Evolutionary conservation across 805 yeast genomes (phyloP).

Genomic region (Cyberlindnera xylosilytica): DNA sequence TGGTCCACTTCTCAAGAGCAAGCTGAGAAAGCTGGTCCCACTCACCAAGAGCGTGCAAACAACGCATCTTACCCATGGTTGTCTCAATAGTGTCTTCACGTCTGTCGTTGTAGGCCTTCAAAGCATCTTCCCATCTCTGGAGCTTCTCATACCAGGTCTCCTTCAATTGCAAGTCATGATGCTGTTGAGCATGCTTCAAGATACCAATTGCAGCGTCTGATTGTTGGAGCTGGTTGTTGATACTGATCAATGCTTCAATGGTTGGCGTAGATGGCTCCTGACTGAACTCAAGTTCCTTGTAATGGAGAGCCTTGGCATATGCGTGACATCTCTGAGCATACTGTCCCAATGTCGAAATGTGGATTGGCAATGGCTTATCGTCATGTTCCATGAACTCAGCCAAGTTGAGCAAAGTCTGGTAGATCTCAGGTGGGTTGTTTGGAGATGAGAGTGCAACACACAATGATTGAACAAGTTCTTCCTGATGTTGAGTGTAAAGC

Average conservation of each 20-base stretch:
- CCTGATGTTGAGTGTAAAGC: slow-evolving; percentile 82
- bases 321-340: slow-evolving; percentile 96
- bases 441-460: slow-evolving; percentile 87
- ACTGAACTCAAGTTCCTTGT: slow-evolving; percentile 91
- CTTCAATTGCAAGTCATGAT: slow-evolving; percentile 84
- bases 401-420: slow-evolving; percentile 81
- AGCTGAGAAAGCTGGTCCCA: slow-evolving; percentile 91
- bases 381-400: slow-evolving; percentile 98
- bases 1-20: slow-evolving; percentile 83
- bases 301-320: slow-evolving; percentile 94
- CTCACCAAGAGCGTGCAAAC: slow-evolving; percentile 97
- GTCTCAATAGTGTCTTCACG: slow-evolving; percentile 77
- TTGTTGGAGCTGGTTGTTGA: slow-evolving; percentile 92
- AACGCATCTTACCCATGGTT: slow-evolving; percentile 96
- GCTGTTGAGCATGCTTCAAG: slow-evolving; percentile 87
- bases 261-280: slow-evolving; percentile 91
- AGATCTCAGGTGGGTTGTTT: slow-evolving; percentile 92
- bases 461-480: slow-evolving; percentile 79
- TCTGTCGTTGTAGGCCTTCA: slow-evolving; percentile 82
- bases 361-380: slow-evolving; percentile 88
- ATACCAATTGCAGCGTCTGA: slow-evolving; percentile 98
- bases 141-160: slow-evolving; percentile 98
- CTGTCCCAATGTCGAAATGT: slow-evolving; percentile 84
- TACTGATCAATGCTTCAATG: slow-evolving; percentile 86
- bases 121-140: slow-evolving; percentile 98